Evolutionary conservation across 2,329 filamentous ascomycete species (phyloP), one percentile per base, ranked within the genome.

Genomic region (Beauveria bassiana): DNA sequence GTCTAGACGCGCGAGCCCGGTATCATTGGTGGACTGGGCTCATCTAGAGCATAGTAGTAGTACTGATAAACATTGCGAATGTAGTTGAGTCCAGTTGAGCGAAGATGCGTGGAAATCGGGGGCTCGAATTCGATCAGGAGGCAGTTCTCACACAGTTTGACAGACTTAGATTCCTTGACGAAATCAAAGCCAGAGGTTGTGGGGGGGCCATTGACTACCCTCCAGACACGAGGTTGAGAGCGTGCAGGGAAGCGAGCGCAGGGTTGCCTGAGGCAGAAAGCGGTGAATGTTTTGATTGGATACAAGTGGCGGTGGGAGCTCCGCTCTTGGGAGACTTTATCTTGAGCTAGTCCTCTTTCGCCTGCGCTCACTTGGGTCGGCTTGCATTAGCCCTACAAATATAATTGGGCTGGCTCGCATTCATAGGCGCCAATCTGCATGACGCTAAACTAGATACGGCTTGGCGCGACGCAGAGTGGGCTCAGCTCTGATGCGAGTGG

Each of bases 211-310:
- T 53, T 42, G 57, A 62, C 43, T 63, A 66, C 63, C 62, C 62
- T 62, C 59, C 26, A 54, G 24, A 47, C 31, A 16, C 49, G 42
- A 51, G 31, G 43, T 46, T 54, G 24, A 59, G 47, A 16, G 43
- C 22, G n/a, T 16, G 8, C 54, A 59, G 28, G 53, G 24, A 43
- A 46, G 34, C 24, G 18, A 16, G 51, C 31, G 63, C 61, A 50
- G 9, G 51, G 58, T 16, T 59, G 67, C 66, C 67, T 67, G 54
- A 65, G 67, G 67, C 66, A 66, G 61, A 65, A 61, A 61, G 64
- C 63, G 58, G 58, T 60, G 49, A 59, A 38, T 34, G 42, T 8
- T 24, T 31, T 62, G 61, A 62, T 62, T 62, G 61, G 61, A 5
- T 56, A 34, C 50, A 50, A 60, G 61, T 60, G 56, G 61, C 50